Evolutionary conservation across 1,284 basidiomycete genomes (phyloP), one percentile per base, ranked within the genome.

Genomic region (Cronartium quercuum): DNA sequence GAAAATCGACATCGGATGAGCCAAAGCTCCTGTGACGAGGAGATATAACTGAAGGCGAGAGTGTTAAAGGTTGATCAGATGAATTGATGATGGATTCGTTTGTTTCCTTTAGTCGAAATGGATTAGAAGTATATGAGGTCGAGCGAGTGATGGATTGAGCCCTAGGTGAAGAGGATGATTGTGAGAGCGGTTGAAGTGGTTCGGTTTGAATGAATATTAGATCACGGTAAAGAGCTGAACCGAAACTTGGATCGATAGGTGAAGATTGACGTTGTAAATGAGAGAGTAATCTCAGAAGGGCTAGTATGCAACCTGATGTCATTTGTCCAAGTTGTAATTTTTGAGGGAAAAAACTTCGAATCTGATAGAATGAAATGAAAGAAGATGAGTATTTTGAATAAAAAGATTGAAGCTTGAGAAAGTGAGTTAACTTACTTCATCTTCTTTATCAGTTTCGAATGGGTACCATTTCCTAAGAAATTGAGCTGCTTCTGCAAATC

Each of bases 301-400:
- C 68, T 13, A 71, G 44, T 44, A 71, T 12, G 37, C 61, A 71
- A 15, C 68, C 68, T 44, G 35, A 35, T 42, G 63, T 51, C 29
- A 71, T 71, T 40, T 71, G 42, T n/a, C 68, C 68, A 2, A 71
- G 61, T 65, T 71, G 68, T n/a, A 71, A 34, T 24, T 71, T 63
- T 40, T 64, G 68, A 55, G 68, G 68, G 38, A 71, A 71, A 47
- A 71, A 71, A 40, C 68, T 71, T 55, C 68, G 41, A 55, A 71
- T 71, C 68, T 70, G 60, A 38, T 55, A 5, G 15, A 13, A 51
- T 12, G 65, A 38, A 38, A 55, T 7, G 29, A 5, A 37, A n/a
- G 10, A 13, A 42, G 24, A 24, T 29, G 29, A 29, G 29, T 29
- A 29, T 29, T 29, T 29, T 29, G 29, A 29, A 29, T 2, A 29